phyloP scores from a whole-genome alignment of 2,329 filamentous ascomycete species.

The Hypoxylon sp. region DNA sequence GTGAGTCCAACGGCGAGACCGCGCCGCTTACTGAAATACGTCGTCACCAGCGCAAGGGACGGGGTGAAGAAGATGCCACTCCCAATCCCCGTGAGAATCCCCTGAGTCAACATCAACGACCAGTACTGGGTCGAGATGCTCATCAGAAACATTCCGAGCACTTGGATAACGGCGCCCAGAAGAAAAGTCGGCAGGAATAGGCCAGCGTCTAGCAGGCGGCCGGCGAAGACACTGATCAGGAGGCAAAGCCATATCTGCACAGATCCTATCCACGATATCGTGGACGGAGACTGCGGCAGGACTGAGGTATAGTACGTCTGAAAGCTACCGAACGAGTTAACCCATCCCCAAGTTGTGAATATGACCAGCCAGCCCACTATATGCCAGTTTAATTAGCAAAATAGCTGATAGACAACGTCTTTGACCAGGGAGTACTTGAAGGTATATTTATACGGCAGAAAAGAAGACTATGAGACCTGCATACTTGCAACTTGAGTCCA shows the following conservation, averaged over 20 bases:
- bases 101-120: conserved; percentile 59
- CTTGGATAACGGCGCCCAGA: conserved; percentile 49
- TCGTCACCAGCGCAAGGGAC: conserved; percentile 65
- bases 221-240: conserved; percentile 52
- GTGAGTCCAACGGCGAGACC: conserved; percentile 66
- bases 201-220: conserved; percentile 55
- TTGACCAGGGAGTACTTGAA: neutral
- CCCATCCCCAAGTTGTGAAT: conserved; percentile 56
- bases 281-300: conserved; percentile 45
- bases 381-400: conserved; percentile 23
- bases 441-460: neutral
- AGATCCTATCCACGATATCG: conserved; percentile 56
- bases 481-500: conserved; percentile 35
- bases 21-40: conserved; percentile 66
- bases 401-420: neutral
- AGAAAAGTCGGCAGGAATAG: conserved; percentile 51
- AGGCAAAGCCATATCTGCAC: conserved; percentile 55
- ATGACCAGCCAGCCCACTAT: conserved; percentile 50
- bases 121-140: conserved; percentile 54
- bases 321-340: conserved; percentile 56
- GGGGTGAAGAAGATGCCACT: conserved; percentile 65
- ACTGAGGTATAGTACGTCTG: conserved; percentile 54
- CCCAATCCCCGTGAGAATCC: conserved; percentile 58
- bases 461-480: neutral
- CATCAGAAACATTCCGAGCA: conserved; percentile 56